Base-by-base conservation (phyloP, 805 yeast species). In the Suhomyces emberorum region DNA sequence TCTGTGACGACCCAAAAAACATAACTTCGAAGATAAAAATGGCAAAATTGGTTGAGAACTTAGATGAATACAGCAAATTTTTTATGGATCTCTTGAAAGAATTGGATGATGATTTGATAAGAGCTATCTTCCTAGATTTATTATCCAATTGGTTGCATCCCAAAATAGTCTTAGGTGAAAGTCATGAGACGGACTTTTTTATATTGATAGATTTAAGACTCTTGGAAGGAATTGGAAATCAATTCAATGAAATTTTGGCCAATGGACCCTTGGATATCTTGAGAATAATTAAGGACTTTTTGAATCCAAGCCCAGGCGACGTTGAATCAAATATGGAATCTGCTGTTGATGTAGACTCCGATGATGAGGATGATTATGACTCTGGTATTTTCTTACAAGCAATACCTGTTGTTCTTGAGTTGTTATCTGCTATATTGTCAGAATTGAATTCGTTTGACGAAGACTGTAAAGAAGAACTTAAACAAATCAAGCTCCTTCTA, bases 111-210 rank as follows among this genome's bases (percentile, higher is more conserved):
- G 63, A 59, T 1, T 55, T 69, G 9, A 56, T 76, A 2, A 75
- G 63, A 39, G 60, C 49, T 21, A 57, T 70, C 2, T 83, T 88
- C 46, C 56, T 78, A 3, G 43, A 42, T 0, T 57, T 80, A 1
- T 60, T 91, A 42, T 70, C 71, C 38, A 64, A 80, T 46, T 86
- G 95, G 89, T 65, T 84, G 9, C n/a, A 9, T 11, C 26, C 26
- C n/a, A 23, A 23, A n/a, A 49, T 54, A 24, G 35, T 36, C 4
- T 37, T 39, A 8, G 32, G 26, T 1, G 46, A 48, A 15, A 57
- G 49, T 4, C 64, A 61, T 2, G 63, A 64, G 4, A 69, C 72
- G 41, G 82, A 86, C n/a, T 71, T 77, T 35, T 46, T 70, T 6
- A 65, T 75, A 36, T 60, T 85, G 24, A 60, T 78, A 5, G 82